phyloP scores from a whole-genome alignment of 495 filamentous ascomycete species.

The Cercophora newfieldiana region DNA sequence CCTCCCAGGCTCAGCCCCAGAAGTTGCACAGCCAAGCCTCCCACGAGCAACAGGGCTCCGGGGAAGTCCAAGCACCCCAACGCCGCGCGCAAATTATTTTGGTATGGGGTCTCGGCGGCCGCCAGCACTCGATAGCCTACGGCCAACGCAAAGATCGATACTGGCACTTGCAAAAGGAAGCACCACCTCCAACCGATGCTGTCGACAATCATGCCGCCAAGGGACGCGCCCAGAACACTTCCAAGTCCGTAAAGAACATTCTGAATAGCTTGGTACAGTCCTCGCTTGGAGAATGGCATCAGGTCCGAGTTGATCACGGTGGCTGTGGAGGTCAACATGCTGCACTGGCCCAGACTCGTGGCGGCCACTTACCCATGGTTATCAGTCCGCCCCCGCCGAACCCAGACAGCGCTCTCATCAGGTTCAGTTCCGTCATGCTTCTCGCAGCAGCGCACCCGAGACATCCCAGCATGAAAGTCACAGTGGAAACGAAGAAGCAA shows the following conservation, averaged over 20 bases:
- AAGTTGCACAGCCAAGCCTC: conserved; percentile 57
- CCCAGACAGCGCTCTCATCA: conserved; percentile 51
- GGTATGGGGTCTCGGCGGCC: conserved; percentile 29
- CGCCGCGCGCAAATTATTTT: conserved; percentile 34
- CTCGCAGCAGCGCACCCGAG: conserved; percentile 48
- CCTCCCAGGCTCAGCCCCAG: conserved; percentile 61
- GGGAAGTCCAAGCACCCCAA: conserved; percentile 57
- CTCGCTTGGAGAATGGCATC: conserved; percentile 59
- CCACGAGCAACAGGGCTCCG: conserved; percentile 54
- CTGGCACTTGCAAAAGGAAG: conserved; percentile 51
- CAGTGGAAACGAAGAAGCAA: conserved; percentile 50
- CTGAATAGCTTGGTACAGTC: conserved; percentile 65
- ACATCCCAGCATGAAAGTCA: conserved; percentile 48
- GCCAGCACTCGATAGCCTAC: conserved; percentile 56
- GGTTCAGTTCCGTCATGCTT: conserved; percentile 42
- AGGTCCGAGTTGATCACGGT: conserved; percentile 68
- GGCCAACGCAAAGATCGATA: conserved; percentile 54
- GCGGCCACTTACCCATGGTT: conserved; percentile 53
- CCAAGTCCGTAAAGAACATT: conserved; percentile 61
- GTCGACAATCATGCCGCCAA: conserved; percentile 52
- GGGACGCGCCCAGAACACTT: conserved; percentile 45
- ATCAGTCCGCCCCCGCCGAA: conserved; percentile 62
- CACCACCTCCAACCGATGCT: conserved; percentile 53
- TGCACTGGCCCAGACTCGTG: not conserved
- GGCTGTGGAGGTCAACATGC: conserved; percentile 33